These are phyloP conservation scores for Climacium dendroides DNA, from an alignment of 225 moss, liverwort and hornwort species.

Conservation along the genomic window DNA sequence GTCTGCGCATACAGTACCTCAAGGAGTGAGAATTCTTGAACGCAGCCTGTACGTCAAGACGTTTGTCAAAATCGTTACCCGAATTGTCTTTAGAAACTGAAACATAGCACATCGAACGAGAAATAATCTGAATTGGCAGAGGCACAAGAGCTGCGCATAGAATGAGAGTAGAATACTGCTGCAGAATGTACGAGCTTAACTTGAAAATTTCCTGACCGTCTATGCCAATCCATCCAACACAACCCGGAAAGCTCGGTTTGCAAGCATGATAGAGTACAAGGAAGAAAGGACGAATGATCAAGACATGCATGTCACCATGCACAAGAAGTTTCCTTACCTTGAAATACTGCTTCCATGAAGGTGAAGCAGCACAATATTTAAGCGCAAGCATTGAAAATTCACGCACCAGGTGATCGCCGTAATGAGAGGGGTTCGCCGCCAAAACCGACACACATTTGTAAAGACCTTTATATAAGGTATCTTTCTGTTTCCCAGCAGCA, in stretches of 20 bases:
- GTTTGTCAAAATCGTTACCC: not conserved
- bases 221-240: not conserved
- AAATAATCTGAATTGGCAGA: not conserved
- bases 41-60: not conserved
- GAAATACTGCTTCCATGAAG: conserved; percentile 53
- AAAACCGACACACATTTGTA: conserved; percentile 59
- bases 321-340: conserved; percentile 33
- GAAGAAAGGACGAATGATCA: not conserved
- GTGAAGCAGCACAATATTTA: conserved; percentile 41
- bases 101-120: not conserved
- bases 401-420: conserved; percentile 32
- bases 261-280: not conserved
- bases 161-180: not conserved
- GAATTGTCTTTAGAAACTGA: not conserved
- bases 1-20: no score
- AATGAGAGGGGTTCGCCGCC: conserved; percentile 25
- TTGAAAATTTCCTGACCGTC: not conserved
- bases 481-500: conserved; percentile 51
- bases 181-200: not conserved
- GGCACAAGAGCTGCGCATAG: not conserved
- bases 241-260: not conserved
- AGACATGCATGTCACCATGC: not conserved
- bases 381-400: conserved; percentile 54
- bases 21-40: no score
- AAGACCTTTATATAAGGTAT: conserved; percentile 59